These are phyloP conservation scores for Chaetothyriales sp. DNA, from an alignment of 2,329 filamentous ascomycete species.

Conservation along the genomic window DNA sequence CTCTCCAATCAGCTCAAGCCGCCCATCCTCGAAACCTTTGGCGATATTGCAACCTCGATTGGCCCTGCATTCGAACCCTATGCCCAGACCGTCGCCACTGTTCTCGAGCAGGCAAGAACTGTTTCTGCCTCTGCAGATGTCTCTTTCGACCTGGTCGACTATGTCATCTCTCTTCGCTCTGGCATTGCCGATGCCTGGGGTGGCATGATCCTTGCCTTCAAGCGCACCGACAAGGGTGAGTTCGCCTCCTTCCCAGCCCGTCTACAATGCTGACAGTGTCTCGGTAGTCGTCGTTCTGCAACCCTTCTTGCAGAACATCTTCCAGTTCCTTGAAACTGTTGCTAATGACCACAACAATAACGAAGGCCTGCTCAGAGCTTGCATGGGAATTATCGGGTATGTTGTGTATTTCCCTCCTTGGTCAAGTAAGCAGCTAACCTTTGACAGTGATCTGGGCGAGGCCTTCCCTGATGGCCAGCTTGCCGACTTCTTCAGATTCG, in stretches of 20 bases:
- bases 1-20: slow-evolving; percentile 95
- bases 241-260: neutral
- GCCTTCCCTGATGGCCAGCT: slow-evolving; percentile 86
- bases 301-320: slow-evolving; percentile 70
- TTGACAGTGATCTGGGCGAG: slow-evolving; percentile 70
- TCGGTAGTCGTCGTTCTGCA: slow-evolving; percentile 50
- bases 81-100: slow-evolving; percentile 77
- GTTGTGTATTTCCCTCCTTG: slow-evolving; percentile 21
- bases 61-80: slow-evolving; percentile 85
- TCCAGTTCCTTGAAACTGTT: slow-evolving; percentile 69
- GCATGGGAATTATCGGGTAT: slow-evolving; percentile 95
- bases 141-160: slow-evolving; percentile 91
- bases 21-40: slow-evolving; percentile 92
- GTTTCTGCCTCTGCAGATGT: slow-evolving; percentile 67
- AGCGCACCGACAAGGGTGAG: slow-evolving; percentile 39
- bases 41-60: slow-evolving; percentile 92
- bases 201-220: slow-evolving; percentile 90
- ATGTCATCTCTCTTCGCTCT: slow-evolving; percentile 84
- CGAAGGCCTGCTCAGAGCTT: slow-evolving; percentile 79
- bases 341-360: slow-evolving; percentile 73
- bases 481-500: slow-evolving; percentile 66
- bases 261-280: slow-evolving; percentile 9
- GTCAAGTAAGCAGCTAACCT: slow-evolving; percentile 23
- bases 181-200: slow-evolving; percentile 99
- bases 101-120: slow-evolving; percentile 79